Base-by-base conservation (phyloP, 345 rosid genomes). In the Trapa incisa region DNA sequence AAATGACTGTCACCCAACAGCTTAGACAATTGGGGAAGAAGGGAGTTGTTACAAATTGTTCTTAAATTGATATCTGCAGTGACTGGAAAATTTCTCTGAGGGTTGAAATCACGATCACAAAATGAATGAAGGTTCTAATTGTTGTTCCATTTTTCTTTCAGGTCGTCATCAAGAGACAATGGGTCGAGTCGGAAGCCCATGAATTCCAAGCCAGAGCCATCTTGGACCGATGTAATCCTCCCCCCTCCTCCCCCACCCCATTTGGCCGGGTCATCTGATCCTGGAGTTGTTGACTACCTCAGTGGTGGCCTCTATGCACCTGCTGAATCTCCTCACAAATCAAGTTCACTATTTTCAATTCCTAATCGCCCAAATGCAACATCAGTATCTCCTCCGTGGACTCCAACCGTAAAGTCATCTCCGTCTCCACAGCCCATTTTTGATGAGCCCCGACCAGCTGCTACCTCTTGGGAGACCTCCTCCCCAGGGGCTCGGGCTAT, bases 301-400 rank as follows among this genome's bases (percentile, higher is more conserved):
- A 94, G 99, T 69, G 99, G 99, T 35, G 97, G 87, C 65, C 73
- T 70, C 61, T 94, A 86, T 82, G 86, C 80, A 77, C 80, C 87
- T 48, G 80, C 76, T 68, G 83, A 68, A 61, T 69, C 81, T 48
- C 68, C 81, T 3, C 80, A 68, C 65, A 67, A 67, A 69, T 61
- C 78, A 64, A 80, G 76, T 71, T 69, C 75, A 6, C 77, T 86
- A 47, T 73, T 69, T 29, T 65, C 14, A 33, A 69, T 78, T 0
- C 79, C 73, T 68, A 80, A 77, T 68, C 78, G 69, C 70, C 67
- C 79, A 6, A 70, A 56, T 71, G 58, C 32, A 17, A 41, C 77
- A 73, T 70, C 74, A 71, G 66, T 76, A 45, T 82, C 86, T 54
- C 83, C 85, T 15, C 74, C 43, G 1, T 41, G 68, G 67, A 76